Conservation (phyloP, 768 basidiomycete genomes). For the Suillus weaverae region DNA sequence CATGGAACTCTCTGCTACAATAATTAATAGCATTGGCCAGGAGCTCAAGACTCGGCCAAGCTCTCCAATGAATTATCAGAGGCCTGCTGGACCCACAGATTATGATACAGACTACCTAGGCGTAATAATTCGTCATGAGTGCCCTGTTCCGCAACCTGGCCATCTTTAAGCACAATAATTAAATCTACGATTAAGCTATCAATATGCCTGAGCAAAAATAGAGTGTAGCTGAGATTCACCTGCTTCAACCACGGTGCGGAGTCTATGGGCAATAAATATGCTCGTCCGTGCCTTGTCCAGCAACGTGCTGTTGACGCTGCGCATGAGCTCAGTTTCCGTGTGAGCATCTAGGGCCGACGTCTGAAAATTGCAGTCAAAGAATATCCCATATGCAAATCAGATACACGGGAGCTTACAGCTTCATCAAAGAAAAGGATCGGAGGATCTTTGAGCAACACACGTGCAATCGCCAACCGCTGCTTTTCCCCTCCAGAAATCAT, state of each 20-base stretch:
- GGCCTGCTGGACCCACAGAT: conserved; percentile 83
- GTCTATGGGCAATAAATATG: conserved; percentile 93
- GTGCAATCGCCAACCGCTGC: conserved; percentile 91
- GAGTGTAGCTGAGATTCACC: conserved; percentile 43
- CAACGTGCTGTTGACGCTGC: conserved; percentile 82
- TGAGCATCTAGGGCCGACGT: conserved; percentile 95
- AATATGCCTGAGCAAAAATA: conserved; percentile 1
- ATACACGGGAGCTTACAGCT: conserved; percentile 61
- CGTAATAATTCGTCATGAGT: conserved; percentile 86
- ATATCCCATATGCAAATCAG: conserved; percentile 7
- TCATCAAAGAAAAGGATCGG: conserved; percentile 98
- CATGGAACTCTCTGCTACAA: not conserved
- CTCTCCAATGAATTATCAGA: conserved; percentile 28
- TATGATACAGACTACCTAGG: conserved; percentile 66
- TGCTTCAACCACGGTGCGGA: conserved; percentile 90
- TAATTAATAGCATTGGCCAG: not conserved
- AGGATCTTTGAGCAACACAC: conserved; percentile 91
- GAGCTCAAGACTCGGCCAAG: conserved; percentile 9
- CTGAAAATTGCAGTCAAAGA: conserved; percentile 38
- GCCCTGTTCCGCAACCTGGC: conserved; percentile 87
- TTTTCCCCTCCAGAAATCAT: conserved; percentile 99
- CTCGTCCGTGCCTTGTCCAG: conserved; percentile 82
- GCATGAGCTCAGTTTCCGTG: conserved; percentile 94
- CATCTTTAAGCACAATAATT: conserved; percentile 93
- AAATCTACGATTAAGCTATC: conserved; percentile 51